Evolutionary conservation across 768 basidiomycete species (phyloP).

Genomic region (Cantharellus anzutake): DNA sequence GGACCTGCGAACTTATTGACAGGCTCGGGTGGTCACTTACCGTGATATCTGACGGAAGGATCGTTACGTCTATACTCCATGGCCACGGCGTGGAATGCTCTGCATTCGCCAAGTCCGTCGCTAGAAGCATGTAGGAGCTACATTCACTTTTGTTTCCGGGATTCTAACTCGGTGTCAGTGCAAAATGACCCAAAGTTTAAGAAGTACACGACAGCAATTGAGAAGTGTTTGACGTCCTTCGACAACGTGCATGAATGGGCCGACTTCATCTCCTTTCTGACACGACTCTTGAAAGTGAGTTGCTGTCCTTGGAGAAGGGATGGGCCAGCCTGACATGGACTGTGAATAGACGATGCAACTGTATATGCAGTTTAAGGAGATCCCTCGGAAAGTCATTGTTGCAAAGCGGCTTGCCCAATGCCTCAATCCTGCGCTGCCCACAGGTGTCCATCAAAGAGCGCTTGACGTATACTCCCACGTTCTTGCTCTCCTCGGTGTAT

Average conservation of each 20-base stretch:
- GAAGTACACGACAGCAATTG: conserved; percentile 83
- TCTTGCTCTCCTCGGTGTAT: conserved; percentile 72
- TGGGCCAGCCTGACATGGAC: no score
- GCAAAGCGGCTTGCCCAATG: conserved; percentile 92
- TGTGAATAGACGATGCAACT: conserved; percentile 64
- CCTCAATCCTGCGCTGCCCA: conserved; percentile 90
- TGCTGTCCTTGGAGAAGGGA: neutral
- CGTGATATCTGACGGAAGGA: no score
- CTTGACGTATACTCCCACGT: conserved; percentile 91
- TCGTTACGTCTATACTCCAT: no score
- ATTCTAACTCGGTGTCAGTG: no score
- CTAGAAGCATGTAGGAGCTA: no score
- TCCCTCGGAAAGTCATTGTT: conserved; percentile 84
- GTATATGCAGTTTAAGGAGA: conserved; percentile 87
- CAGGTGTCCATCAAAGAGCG: conserved; percentile 91
- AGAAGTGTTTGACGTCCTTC: conserved; percentile 81
- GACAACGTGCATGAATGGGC: conserved; percentile 98
- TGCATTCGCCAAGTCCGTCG: no score
- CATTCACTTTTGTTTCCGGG: no score
- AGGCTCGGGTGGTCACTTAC: no score
- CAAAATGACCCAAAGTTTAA: conserved; percentile 69
- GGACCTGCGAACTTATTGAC: no score
- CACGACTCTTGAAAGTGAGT: conserved; percentile 71
- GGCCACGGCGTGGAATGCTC: no score
- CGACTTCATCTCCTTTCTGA: conserved; percentile 94